Percentiles rank a stretch among this genome's conserved stretches.
phyloP scores from a whole-genome alignment of 2,329 filamentous ascomycete genomes.

The Nigrospora sphaerica region DNA sequence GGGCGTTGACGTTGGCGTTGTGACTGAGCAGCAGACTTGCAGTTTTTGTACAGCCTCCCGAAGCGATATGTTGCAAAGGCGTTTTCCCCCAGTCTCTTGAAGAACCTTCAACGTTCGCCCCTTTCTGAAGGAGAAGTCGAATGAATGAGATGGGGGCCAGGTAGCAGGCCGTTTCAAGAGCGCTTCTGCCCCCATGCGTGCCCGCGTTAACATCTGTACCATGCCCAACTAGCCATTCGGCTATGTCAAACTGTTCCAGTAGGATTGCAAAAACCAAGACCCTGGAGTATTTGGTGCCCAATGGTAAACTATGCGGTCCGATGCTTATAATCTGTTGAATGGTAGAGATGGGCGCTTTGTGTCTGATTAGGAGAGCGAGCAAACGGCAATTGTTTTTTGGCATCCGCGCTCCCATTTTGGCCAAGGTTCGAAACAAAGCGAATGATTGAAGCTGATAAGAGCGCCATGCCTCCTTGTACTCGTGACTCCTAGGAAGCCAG shows the following conservation, averaged over 20 bases:
- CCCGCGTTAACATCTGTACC: not conserved
- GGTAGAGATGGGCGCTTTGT: not conserved
- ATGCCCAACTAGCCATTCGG: not conserved
- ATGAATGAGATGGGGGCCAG: not conserved
- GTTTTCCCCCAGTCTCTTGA: not conserved
- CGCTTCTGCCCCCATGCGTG: not conserved
- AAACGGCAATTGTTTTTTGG: not conserved
- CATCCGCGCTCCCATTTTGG: not conserved
- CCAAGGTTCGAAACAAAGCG: not conserved
- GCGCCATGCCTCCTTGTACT: not conserved
- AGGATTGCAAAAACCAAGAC: not conserved
- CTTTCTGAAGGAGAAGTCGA: not conserved
- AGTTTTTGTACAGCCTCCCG: not conserved
- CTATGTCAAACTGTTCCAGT: not conserved
- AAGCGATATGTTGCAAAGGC: not conserved
- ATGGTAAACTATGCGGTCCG: not conserved
- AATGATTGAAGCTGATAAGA: not conserved
- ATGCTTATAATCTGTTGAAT: not conserved
- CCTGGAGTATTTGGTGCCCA: too few relatives aligned
- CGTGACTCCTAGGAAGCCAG: not conserved
- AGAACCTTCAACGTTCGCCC: not conserved
- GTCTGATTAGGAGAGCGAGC: not conserved
- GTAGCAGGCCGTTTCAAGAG: not conserved
- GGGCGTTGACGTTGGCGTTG: not conserved
- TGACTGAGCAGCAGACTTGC: not conserved